A percentile compares a stretch with the other conserved stretches of the same genome.
These are phyloP conservation scores for Emergomyces pasteurianus DNA, from an alignment of 2,329 filamentous ascomycete genomes.

Conservation along the genomic window DNA sequence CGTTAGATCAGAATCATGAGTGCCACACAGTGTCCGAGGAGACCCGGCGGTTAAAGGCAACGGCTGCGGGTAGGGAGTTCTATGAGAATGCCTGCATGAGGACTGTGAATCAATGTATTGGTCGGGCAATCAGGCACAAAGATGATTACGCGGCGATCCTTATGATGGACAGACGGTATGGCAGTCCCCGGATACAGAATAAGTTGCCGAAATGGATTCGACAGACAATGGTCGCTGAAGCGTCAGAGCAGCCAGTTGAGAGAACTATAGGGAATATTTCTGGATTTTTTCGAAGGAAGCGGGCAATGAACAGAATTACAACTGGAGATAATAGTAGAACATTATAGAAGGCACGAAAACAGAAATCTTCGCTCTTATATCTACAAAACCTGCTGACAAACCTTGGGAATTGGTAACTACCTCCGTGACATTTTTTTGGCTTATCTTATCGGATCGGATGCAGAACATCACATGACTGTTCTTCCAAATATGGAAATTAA, in stretches of 20 bases:
- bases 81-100: conserved; percentile 96
- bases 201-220: conserved; percentile 89
- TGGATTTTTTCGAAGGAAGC: conserved; percentile 19
- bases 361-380: not conserved
- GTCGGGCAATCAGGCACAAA: conserved; percentile 76
- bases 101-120: conserved; percentile 93
- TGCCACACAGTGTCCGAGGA: conserved; percentile 14
- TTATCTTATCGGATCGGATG: not conserved
- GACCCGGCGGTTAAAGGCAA: conserved; percentile 25
- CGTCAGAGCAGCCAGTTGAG: conserved; percentile 15
- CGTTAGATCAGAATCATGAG: conserved; percentile 7
- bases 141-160: conserved; percentile 86
- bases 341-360: not conserved
- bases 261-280: conserved; percentile 19
- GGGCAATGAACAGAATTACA: conserved; percentile 7
- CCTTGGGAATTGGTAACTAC: too few species aligned
- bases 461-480: not conserved
- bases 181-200: conserved; percentile 54
- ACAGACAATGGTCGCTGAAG: conserved; percentile 43
- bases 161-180: conserved; percentile 70
- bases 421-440: too few species aligned
- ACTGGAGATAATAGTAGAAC: not conserved
- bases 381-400: not conserved
- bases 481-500: conserved; percentile 3
- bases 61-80: conserved; percentile 55